Percentiles rank a stretch among this genome's conserved stretches.
Conservation (phyloP, 495 filamentous ascomycete genomes). For the Penicillium parvum region DNA sequence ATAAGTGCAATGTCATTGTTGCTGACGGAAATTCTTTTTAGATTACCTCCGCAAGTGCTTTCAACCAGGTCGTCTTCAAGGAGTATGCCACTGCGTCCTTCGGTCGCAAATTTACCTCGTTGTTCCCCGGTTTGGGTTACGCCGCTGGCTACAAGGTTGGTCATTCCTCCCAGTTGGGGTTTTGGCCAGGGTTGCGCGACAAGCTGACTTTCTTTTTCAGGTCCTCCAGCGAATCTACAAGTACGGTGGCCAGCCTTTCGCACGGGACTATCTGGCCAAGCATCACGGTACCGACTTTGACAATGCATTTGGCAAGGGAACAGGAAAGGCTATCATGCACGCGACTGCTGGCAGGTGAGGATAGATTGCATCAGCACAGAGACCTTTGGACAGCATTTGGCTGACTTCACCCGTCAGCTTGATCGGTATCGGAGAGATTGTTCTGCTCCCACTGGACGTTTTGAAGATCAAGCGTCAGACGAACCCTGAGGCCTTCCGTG, state of each 20-base stretch:
- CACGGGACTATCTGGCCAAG: conserved; percentile 79
- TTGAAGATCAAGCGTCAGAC: conserved; percentile 99
- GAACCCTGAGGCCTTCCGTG: conserved; percentile 96
- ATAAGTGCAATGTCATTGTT: conserved; percentile 2
- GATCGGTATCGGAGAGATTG: conserved; percentile 95
- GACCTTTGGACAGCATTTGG: neutral
- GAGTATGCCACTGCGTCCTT: conserved; percentile 70
- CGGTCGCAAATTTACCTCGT: conserved; percentile 79
- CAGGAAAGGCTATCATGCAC: conserved; percentile 96
- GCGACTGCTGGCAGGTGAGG: conserved; percentile 86
- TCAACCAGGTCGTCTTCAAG: conserved; percentile 92
- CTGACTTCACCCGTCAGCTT: conserved; percentile 48
- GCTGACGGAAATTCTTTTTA: conserved; percentile 26
- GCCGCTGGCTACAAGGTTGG: conserved; percentile 94
- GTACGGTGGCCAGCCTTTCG: conserved; percentile 96
- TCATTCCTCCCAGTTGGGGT: neutral
- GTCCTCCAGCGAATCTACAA: conserved; percentile 96
- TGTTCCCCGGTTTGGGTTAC: conserved; percentile 96
- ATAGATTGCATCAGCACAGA: neutral
- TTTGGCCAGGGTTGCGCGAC: neutral
- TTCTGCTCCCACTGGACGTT: conserved; percentile 91
- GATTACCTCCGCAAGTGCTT: conserved; percentile 55
- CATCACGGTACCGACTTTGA: conserved; percentile 84
- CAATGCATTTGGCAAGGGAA: conserved; percentile 86
- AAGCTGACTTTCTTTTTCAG: conserved; percentile 30